Conservation (phyloP, 2,329 filamentous ascomycete species). For the Elsinoe perseae region DNA sequence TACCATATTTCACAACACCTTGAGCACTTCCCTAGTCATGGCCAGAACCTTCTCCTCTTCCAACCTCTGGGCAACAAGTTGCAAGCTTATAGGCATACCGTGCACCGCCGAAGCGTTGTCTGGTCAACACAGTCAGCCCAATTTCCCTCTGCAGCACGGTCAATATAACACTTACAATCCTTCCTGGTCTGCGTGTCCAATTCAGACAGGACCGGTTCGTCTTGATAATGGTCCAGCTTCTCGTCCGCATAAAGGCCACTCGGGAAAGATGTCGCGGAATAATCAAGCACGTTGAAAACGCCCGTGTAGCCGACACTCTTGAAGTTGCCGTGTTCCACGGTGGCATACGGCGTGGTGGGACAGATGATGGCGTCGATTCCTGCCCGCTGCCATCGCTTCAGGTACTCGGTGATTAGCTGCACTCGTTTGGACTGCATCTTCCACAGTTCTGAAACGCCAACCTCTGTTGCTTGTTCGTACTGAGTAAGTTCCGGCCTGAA, state of each 20-base stretch:
- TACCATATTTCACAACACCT: constrained; percentile 12
- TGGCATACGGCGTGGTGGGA: constrained; percentile 40
- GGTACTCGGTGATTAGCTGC: constrained; percentile 33
- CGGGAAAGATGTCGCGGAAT: constrained; percentile 40
- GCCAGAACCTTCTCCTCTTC: constrained; percentile 38
- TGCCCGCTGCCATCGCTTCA: constrained; percentile 39
- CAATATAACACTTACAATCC: constrained; percentile 18
- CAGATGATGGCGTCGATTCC: constrained; percentile 40
- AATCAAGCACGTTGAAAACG: constrained; percentile 45
- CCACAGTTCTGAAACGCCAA: constrained; percentile 41
- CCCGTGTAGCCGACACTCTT: constrained; percentile 39
- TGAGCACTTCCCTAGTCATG: constrained; percentile 31
- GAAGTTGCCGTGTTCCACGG: constrained; percentile 37
- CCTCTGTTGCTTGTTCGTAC: constrained; percentile 38
- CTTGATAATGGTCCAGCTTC: constrained; percentile 28
- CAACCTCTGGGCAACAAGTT: constrained; percentile 35
- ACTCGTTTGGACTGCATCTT: constrained; percentile 42
- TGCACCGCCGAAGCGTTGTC: constrained; percentile 32
- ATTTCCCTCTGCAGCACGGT: not conserved
- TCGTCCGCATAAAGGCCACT: constrained; percentile 35
- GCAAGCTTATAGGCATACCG: constrained; percentile 38
- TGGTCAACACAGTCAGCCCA: constrained; percentile 17
- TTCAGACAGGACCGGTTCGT: constrained; percentile 22
- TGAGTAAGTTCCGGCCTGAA: constrained; percentile 43
- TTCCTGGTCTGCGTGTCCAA: constrained; percentile 17